phyloP scores from a whole-genome alignment of 805 yeast genomes.

The Helenozyma baotianmanensis region DNA sequence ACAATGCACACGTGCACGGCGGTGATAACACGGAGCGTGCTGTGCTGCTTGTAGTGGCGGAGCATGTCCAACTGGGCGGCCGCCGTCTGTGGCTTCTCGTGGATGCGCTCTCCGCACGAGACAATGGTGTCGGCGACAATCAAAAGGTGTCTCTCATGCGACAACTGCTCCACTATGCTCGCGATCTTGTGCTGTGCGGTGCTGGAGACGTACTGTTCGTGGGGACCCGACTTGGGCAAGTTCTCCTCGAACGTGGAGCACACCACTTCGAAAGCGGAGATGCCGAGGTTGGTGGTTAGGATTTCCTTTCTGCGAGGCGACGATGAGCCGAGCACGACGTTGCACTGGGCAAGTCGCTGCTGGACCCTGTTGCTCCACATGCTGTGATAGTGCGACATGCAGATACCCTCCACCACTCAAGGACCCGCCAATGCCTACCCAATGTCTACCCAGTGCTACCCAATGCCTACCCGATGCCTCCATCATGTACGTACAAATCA shows the following conservation, averaged over 20 bases:
- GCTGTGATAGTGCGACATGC: neutral
- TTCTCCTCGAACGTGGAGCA: constrained; percentile 77
- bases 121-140: constrained; percentile 82
- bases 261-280: constrained; percentile 36
- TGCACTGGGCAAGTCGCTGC: constrained; percentile 1
- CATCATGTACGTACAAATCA: too few species aligned
- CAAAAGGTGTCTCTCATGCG: constrained; percentile 15
- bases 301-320: constrained; percentile 81
- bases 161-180: constrained; percentile 50
- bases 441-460: too few species aligned
- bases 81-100: constrained; percentile 67
- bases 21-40: constrained; percentile 27
- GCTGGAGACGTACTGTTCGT: constrained; percentile 54
- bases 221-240: constrained; percentile 50
- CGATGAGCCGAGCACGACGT: constrained; percentile 70
- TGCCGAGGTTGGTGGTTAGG: constrained; percentile 50
- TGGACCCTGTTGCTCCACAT: constrained; percentile 10
- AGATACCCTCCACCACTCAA: neutral
- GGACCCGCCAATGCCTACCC: too few species aligned
- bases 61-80: constrained; percentile 29
- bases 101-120: constrained; percentile 52
- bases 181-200: constrained; percentile 69
- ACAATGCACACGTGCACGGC: constrained; percentile 25
- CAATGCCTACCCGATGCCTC: too few species aligned
- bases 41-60: constrained; percentile 15